A percentile compares a stretch with the other conserved stretches of the same genome.
phyloP scores from a whole-genome alignment of 106 monocot species.

The Acorus gramineus region DNA sequence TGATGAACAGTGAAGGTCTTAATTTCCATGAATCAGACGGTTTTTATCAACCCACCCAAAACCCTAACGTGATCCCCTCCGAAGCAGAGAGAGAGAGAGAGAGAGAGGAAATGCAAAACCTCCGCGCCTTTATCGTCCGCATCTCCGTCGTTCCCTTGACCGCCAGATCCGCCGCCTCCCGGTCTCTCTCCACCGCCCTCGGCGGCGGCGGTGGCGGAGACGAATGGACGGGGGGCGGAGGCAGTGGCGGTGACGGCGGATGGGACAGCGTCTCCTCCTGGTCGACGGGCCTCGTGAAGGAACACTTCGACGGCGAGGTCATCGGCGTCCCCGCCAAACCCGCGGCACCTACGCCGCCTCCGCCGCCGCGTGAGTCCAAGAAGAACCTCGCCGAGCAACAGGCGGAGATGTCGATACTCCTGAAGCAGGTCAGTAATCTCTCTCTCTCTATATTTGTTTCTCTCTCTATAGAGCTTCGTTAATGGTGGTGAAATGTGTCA shows the following conservation, averaged over 20 bases:
- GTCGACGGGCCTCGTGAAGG: conserved; percentile 73
- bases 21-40: too few species aligned
- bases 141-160: too few species aligned
- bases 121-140: too few species aligned
- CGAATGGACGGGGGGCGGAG: background rate
- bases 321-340: conserved; percentile 28
- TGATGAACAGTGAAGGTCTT: too few species aligned
- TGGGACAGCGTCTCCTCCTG: conserved; percentile 71
- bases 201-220: background rate
- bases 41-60: too few species aligned
- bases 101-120: too few species aligned
- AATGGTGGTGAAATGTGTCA: too few species aligned
- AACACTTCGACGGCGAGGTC: conserved; percentile 69
- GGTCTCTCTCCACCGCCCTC: background rate
- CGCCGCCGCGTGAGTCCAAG: conserved; percentile 8
- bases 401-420: conserved; percentile 49
- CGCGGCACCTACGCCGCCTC: background rate
- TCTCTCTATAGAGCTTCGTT: too few species aligned
- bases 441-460: too few species aligned
- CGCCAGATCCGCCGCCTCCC: too few species aligned
- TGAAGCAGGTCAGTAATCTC: conserved; percentile 42
- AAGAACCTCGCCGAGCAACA: conserved; percentile 43
- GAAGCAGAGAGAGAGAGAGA: too few species aligned
- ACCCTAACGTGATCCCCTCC: too few species aligned
- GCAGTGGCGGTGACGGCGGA: conserved; percentile 18